phyloP scores from a whole-genome alignment of 2,329 filamentous ascomycete genomes.

The Zymoseptoria ardabiliae region DNA sequence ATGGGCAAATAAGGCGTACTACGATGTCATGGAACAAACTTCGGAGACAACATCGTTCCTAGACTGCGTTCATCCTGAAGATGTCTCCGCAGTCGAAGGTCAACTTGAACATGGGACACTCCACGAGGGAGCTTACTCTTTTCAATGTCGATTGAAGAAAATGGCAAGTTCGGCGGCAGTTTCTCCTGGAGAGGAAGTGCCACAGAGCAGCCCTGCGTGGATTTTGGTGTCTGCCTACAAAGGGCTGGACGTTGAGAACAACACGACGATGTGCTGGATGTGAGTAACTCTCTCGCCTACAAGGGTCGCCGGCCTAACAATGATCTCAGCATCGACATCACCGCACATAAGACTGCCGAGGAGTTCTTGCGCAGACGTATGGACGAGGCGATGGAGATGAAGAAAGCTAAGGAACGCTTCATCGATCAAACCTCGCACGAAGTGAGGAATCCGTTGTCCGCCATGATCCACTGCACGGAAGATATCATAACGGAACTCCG shows the following conservation, averaged over 20 bases:
- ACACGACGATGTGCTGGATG: conserved; percentile 20
- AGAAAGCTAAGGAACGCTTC: conserved; percentile 25
- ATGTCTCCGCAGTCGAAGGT: conserved; percentile 6
- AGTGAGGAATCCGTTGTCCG: conserved; percentile 37
- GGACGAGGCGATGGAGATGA: conserved; percentile 33
- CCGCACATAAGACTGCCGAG: conserved; percentile 39
- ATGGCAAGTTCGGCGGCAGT: conserved; percentile 7
- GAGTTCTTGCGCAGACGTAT: conserved; percentile 33
- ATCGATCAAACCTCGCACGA: conserved; percentile 33
- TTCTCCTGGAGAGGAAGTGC: conserved; percentile 4
- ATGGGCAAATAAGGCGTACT: conserved; percentile 17
- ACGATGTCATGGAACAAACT: conserved; percentile 10
- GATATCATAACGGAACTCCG: conserved; percentile 26
- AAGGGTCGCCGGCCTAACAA: background rate
- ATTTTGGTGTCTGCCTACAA: conserved; percentile 12
- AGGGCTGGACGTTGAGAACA: conserved; percentile 9
- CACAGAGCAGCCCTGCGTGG: conserved; percentile 11
- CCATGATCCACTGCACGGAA: conserved; percentile 39
- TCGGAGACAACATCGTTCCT: conserved; percentile 10
- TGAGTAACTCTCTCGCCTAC: background rate
- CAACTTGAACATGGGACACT: conserved; percentile 10
- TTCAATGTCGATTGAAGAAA: conserved; percentile 17
- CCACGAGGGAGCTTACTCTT: conserved; percentile 11
- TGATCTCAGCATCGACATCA: conserved; percentile 33
- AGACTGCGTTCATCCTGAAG: conserved; percentile 11